Evolutionary conservation across 2,329 filamentous ascomycete species (phyloP), one percentile per base, ranked within the genome.

Genomic region (Endoconidiophora laricicola): DNA sequence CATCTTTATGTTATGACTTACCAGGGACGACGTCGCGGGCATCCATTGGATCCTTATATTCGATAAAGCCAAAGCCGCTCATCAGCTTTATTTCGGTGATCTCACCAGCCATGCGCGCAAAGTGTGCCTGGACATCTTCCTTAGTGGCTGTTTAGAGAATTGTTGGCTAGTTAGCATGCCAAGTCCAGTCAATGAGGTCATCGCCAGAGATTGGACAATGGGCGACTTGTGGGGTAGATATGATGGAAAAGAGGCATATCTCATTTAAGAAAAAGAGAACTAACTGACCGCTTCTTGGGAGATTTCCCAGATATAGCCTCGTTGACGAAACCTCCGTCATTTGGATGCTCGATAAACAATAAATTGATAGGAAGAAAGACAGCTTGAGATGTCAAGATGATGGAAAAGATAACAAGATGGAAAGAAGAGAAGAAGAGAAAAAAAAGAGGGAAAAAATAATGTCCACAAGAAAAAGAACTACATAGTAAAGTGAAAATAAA

Each of bases 71-170:
- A 64, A 98, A 98, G 62, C 91, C 91, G 65, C 94, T 96, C 91
- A 98, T 98, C 56, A 98, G 79, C 74, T 98, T 98, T 71, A 98
- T 90, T 72, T 98, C 91, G 58, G 84, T 91, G 65, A 98, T 96
- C 66, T 94, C 87, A 66, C 91, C 91, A 59, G 87, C 90, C 64
- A 90, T 91, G 79, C 95, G 87, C 65, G 82, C 82, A 70, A 98
- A 98, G 68, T 96, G 90, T 61, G 81, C 79, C 70, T 96, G 88
- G 65, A 98, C 83, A 66, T 98, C 90, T 68, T 85, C 80, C 73
- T 96, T 96, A 68, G 88, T 95, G 71, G 86, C 88, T 93, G 70
- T 65, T 65, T 62, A 4, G 41, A 10, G 26, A 18, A 12, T 20
- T 39, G 4, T 44, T 41, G 14, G 45, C 49, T 49, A 54, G 45